phyloP scores from a whole-genome alignment of 768 basidiomycete genomes.

The Polyporus arcularius region DNA sequence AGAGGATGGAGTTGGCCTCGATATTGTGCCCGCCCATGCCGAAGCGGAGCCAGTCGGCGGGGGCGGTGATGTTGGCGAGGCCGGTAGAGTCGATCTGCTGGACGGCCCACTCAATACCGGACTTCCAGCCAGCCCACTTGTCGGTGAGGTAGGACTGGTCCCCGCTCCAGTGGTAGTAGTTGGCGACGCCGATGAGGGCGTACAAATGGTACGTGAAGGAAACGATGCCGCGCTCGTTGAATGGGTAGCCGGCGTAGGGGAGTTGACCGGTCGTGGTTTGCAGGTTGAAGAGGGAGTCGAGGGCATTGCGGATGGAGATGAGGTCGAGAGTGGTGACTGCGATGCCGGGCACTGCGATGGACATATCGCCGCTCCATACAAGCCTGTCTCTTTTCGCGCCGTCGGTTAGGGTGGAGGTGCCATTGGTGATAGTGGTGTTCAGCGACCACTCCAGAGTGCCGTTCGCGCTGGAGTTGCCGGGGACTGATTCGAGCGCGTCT shows the following conservation, averaged over 20 bases:
- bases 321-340: slow-evolving; percentile 16
- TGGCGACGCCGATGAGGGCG: slow-evolving; percentile 18
- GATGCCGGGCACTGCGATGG: slow-evolving; percentile 19
- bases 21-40: slow-evolving; percentile 23
- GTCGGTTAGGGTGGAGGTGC: slow-evolving; percentile 14
- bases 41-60: slow-evolving; percentile 20
- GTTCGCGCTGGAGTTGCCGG: neutral
- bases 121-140: slow-evolving; percentile 15
- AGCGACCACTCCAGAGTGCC: slow-evolving; percentile 11
- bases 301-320: slow-evolving; percentile 16
- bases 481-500: neutral
- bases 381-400: slow-evolving; percentile 18
- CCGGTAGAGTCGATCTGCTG: slow-evolving; percentile 15
- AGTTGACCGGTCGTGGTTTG: slow-evolving; percentile 9
- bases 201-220: slow-evolving; percentile 22
- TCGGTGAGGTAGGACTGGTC: slow-evolving; percentile 15
- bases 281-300: slow-evolving; percentile 16
- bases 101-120: slow-evolving; percentile 14
- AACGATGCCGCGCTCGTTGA: slow-evolving; percentile 10
- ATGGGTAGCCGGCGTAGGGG: slow-evolving; percentile 16
- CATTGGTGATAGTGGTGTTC: slow-evolving; percentile 19
- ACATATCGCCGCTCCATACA: slow-evolving; percentile 23
- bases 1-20: slow-evolving; percentile 20
- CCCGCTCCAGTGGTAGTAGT: slow-evolving; percentile 19
- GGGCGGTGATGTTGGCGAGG: slow-evolving; percentile 16